Conservation (phyloP, 1,139 yeast species). For the Geotrichum citri-aurantii region DNA sequence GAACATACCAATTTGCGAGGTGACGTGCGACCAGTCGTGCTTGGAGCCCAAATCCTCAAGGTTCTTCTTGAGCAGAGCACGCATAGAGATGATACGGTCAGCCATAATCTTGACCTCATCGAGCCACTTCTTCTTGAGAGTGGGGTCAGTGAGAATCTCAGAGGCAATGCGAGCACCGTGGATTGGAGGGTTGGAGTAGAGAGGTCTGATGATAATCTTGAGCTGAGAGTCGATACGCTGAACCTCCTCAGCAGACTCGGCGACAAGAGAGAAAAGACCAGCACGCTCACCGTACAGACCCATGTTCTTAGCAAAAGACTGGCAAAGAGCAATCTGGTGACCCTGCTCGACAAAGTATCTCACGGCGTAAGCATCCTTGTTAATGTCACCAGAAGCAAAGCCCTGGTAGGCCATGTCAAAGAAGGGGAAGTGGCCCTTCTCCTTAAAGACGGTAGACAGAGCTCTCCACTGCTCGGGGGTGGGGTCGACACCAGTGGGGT, state of each 20-base stretch:
- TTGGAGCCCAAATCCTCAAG: constrained; percentile 68
- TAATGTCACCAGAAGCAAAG: constrained; percentile 85
- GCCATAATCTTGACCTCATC: constrained; percentile 84
- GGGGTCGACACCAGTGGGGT: constrained; percentile 97
- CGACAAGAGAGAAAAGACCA: constrained; percentile 65
- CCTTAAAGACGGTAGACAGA: constrained; percentile 56
- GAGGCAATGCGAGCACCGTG: constrained; percentile 94
- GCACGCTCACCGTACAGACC: constrained; percentile 98
- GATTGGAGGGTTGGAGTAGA: constrained; percentile 90
- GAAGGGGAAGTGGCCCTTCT: constrained; percentile 68
- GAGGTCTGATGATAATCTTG: constrained; percentile 70
- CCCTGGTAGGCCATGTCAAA: constrained; percentile 98
- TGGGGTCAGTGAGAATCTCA: constrained; percentile 59
- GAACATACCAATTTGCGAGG: constrained; percentile 92
- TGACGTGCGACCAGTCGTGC: constrained; percentile 91
- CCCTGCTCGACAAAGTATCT: constrained; percentile 66
- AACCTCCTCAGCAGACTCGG: constrained; percentile 37
- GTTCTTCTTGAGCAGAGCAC: constrained; percentile 56
- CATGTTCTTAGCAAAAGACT: constrained; percentile 95
- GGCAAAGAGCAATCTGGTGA: constrained; percentile 52
- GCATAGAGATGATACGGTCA: constrained; percentile 73
- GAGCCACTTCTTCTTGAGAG: constrained; percentile 74
- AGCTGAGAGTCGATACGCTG: constrained; percentile 62
- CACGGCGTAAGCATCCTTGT: constrained; percentile 80
- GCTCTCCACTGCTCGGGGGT: constrained; percentile 76